These are phyloP conservation scores for Noccaea caerulescens DNA, from an alignment of 345 rosid species.

Conservation along the genomic window DNA sequence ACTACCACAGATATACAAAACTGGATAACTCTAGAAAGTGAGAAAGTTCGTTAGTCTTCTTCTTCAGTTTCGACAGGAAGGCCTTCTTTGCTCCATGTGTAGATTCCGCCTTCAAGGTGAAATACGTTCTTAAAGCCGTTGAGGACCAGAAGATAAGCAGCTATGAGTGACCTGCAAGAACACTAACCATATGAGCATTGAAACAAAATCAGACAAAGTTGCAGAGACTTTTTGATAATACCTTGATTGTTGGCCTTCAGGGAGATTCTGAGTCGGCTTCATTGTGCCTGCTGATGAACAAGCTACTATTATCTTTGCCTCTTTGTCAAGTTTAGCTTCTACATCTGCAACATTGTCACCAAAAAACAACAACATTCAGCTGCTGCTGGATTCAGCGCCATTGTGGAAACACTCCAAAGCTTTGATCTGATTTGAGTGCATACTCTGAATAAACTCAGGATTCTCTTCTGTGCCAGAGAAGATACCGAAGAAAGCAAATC, in stretches of 20 bases:
- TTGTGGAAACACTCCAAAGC: conserved; percentile 6
- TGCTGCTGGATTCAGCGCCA: neutral
- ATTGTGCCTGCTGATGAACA: conserved; percentile 91
- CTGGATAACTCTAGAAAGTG: conserved; percentile 28
- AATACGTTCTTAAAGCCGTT: conserved; percentile 83
- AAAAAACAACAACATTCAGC: conserved; percentile 19
- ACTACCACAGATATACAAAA: conserved; percentile 44
- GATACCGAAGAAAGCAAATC: conserved; percentile 96
- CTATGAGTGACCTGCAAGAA: conserved; percentile 81
- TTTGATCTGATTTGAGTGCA: conserved; percentile 3
- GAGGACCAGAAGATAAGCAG: conserved; percentile 89
- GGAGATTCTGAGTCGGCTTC: conserved; percentile 87
- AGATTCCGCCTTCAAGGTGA: conserved; percentile 93
- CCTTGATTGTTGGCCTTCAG: conserved; percentile 98
- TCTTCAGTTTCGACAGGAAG: conserved; percentile 67
- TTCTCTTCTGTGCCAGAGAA: conserved; percentile 97
- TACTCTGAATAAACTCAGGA: conserved; percentile 83
- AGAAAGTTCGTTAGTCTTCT: conserved; percentile 41
- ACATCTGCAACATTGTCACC: conserved; percentile 53
- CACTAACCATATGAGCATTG: conserved; percentile 15
- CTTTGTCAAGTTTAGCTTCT: conserved; percentile 76
- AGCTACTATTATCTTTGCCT: conserved; percentile 90
- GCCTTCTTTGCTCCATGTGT: conserved; percentile 83
- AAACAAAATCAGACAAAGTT: conserved; percentile 24
- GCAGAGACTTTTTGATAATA: conserved; percentile 21